Base-by-base conservation (phyloP, 345 rosid genomes). In the Brassica cretica region DNA sequence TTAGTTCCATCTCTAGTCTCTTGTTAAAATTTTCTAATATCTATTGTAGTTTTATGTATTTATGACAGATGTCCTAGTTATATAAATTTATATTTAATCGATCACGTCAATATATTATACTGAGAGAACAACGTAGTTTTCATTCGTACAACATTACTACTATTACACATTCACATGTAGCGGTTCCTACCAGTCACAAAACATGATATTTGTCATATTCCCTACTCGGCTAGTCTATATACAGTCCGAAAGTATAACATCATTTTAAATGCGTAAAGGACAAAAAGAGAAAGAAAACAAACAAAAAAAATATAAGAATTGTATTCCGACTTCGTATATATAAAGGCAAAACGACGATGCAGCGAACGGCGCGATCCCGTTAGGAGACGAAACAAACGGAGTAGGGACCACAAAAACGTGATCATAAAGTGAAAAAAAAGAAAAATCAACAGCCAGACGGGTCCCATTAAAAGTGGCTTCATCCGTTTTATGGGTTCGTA, bases 351-450 rank as follows among this genome's bases (percentile, higher is more conserved):
- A 79, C 82, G 78, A 79, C 82, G 82, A 16, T 14, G 18, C 29
- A 68, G 11, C 74, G 71, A 70, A 73, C 74, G 82, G 78, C 75
- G 77, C 37, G 24, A 68, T 37, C 41, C 73, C 73, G 70, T 66
- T 30, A 27, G 1, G 60, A 65, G 49, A 70, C 71, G 66, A 64
- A 56, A 70, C 56, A 56, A 66, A 44, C 74, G 78, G 73, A 60
- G 64, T 73, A 49, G 59, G 76, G 78, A 66, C 77, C 74, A 67
- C 65, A 5, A 32, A 18, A 66, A 72, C 81, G 73, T 78, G 73
- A 72, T 78, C 37, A 25, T 71, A 8, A 16, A 70, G 9, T 14
- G 33, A 11, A 46, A 11, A 46, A 6, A n/a, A 35, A 18, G 21
- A 6, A 3, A 61, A 49, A 49, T 14, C 7, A 49, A 37, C 49